These are phyloP conservation scores for Mycena belliarum DNA, from an alignment of 768 basidiomycete species.

Conservation along the genomic window DNA sequence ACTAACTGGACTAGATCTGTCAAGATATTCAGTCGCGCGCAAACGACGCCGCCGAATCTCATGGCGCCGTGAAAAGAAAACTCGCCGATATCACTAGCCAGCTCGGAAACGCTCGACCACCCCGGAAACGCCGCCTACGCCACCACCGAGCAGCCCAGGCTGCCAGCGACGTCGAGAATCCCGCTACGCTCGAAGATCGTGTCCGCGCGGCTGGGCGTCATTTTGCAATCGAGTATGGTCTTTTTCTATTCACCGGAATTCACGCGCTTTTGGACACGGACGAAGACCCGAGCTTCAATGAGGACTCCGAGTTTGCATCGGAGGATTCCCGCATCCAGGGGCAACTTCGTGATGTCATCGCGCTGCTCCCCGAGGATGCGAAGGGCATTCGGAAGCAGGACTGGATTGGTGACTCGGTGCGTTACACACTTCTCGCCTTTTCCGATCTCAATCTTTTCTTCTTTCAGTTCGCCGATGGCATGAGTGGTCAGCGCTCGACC, in stretches of 20 bases:
- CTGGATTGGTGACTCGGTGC: background rate
- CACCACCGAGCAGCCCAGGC: background rate
- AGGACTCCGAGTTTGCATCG: constrained; percentile 2
- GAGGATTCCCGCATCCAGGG: constrained; percentile 3
- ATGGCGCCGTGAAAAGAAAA: background rate
- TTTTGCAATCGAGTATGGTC: background rate
- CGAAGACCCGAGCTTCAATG: background rate
- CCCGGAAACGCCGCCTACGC: background rate
- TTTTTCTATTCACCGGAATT: background rate
- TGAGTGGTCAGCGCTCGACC: background rate
- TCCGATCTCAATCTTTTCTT: background rate
- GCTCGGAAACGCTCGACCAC: background rate
- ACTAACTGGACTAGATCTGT: background rate
- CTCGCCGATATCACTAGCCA: background rate
- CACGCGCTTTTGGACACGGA: no score
- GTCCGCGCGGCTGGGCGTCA: background rate
- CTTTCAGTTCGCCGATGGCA: constrained; percentile 2
- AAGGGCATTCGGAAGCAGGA: background rate
- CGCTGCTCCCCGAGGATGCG: no score
- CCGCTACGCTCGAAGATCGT: background rate
- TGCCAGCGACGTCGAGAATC: background rate
- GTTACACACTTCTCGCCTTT: background rate
- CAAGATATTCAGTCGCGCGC: background rate
- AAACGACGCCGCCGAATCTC: background rate
- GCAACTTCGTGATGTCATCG: constrained; percentile 5